Evolutionary conservation across 768 basidiomycete species (phyloP).

Genomic region (Pleurotus eryngii): DNA sequence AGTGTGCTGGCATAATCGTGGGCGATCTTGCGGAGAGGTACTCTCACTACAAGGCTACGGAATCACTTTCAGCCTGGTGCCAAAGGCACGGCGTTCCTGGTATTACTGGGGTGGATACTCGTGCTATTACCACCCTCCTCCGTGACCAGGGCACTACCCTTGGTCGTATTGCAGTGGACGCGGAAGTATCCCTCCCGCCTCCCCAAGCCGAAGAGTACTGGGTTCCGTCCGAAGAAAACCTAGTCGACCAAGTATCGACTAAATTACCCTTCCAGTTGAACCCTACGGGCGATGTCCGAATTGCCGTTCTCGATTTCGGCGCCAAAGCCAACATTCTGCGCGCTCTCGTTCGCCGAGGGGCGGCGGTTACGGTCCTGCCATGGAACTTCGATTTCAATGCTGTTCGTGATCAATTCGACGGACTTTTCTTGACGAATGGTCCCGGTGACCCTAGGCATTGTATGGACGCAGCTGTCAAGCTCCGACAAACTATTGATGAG

Average conservation of each 20-base stretch:
- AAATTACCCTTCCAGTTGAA: conserved; percentile 83
- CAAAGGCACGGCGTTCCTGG: conserved; percentile 85
- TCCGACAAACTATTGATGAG: conserved; percentile 79
- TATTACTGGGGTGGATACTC: conserved; percentile 96
- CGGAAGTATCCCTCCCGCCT: conserved; percentile 55
- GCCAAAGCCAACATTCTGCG: conserved; percentile 97
- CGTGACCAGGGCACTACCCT: conserved; percentile 98
- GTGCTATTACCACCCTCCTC: conserved; percentile 89
- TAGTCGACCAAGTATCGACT: conserved; percentile 92
- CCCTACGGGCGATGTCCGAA: conserved; percentile 80
- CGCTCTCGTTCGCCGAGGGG: conserved; percentile 86
- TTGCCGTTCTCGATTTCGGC: conserved; percentile 96
- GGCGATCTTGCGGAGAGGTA: conserved; percentile 93
- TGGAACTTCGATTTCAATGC: conserved; percentile 98
- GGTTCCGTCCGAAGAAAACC: conserved; percentile 90
- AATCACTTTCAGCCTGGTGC: conserved; percentile 94
- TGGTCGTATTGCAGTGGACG: conserved; percentile 83
- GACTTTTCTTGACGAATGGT: conserved; percentile 94
- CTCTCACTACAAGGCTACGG: conserved; percentile 92
- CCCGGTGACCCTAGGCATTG: conserved; percentile 93
- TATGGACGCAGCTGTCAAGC: conserved; percentile 76
- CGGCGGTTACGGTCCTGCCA: conserved; percentile 90
- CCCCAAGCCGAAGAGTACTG: conserved; percentile 78
- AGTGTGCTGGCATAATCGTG: conserved; percentile 91
- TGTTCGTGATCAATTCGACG: conserved; percentile 87